Base-by-base conservation (phyloP, 2,329 filamentous ascomycete species). In the Diplodia corticola region DNA sequence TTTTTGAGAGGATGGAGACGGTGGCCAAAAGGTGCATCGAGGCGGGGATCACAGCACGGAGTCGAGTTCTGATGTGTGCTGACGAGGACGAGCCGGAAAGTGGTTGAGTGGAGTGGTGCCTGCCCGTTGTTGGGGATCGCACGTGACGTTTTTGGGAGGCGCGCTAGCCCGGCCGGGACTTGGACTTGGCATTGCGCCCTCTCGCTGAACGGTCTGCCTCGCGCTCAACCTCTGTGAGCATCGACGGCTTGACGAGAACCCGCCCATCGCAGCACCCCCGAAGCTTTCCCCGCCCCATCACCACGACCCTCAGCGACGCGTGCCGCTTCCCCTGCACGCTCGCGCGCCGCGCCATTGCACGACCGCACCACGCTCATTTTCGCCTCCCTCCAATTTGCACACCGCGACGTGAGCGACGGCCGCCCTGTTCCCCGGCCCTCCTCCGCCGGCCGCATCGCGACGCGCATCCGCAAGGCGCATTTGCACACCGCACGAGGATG, bases 231-330 rank as follows among this genome's bases (percentile, higher is more conserved):
- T 61, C 57, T 61, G 57, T 49, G 57, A 61, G 57, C 57, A 61
- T 61, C 57, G 44, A 61, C 57, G 57, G 57, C 57, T 61, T 61
- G 57, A 61, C 57, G 57, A 61, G 57, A 48, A 33, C 49, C 57
- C 57, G 57, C 72, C 71, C 68, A 70, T 71, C 70, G 66, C 68
- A 64, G 69, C 72, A 70, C 74, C 70, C 72, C 75, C 72, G 72
- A 75, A 76, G 76, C 75, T 72, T 72, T 68, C 69, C 71, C 71
- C 72, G 71, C 69, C 40, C 69, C 73, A 71, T 55, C 75, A 74
- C 75, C 75, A 76, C 76, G 72, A 69, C 74, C 64, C 71, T 66
- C 69, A 69, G 57, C 70, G 68, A 75, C 76, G 76, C 76, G 76
- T 78, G 72, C 57, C 63, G 72, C 65, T 46, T n/a, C 51, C 59